Evolutionary conservation across 805 yeast genomes (phyloP).

Genomic region (Candida cerambycidarum): DNA sequence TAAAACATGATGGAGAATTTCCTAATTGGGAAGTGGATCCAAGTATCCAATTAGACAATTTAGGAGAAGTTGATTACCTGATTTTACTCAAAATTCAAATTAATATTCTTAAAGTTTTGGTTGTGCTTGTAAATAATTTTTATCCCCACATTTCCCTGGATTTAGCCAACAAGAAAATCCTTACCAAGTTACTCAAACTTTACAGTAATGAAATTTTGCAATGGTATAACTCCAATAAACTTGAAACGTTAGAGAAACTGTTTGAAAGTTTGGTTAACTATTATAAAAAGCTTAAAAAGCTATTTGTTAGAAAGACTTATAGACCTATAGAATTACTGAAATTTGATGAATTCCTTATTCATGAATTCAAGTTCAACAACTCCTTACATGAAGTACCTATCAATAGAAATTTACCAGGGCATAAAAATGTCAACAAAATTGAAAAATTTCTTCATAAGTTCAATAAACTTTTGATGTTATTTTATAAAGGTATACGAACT

Average conservation of each 20-base stretch:
- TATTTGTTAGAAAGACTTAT: constrained; percentile 68
- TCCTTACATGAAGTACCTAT: constrained; percentile 46
- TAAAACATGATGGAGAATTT: constrained; percentile 27
- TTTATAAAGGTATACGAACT: constrained; percentile 55
- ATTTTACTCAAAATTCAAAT: constrained; percentile 75
- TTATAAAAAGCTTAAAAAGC: constrained; percentile 65
- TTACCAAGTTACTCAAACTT: constrained; percentile 63
- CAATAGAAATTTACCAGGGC: constrained; percentile 46
- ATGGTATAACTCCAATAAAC: constrained; percentile 46
- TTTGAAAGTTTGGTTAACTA: constrained; percentile 44
- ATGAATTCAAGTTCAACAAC: constrained; percentile 43
- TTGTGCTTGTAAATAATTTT: constrained; percentile 68
- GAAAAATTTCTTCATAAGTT: constrained; percentile 62
- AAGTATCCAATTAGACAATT: constrained; percentile 34
- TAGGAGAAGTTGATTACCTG: constrained; percentile 58
- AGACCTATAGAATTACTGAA: constrained; percentile 52
- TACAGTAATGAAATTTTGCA: constrained; percentile 65
- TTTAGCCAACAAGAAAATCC: constrained; percentile 52
- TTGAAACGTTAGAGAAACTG: constrained; percentile 33
- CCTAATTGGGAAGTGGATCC: constrained; percentile 61
- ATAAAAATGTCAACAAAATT: constrained; percentile 47
- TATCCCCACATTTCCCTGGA: constrained; percentile 76
- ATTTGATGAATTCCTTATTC: constrained; percentile 36
- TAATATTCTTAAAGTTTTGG: constrained; percentile 75
- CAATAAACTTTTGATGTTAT: constrained; percentile 58